phyloP scores from a whole-genome alignment of 768 basidiomycete genomes.

The Auriscalpium orientale region DNA sequence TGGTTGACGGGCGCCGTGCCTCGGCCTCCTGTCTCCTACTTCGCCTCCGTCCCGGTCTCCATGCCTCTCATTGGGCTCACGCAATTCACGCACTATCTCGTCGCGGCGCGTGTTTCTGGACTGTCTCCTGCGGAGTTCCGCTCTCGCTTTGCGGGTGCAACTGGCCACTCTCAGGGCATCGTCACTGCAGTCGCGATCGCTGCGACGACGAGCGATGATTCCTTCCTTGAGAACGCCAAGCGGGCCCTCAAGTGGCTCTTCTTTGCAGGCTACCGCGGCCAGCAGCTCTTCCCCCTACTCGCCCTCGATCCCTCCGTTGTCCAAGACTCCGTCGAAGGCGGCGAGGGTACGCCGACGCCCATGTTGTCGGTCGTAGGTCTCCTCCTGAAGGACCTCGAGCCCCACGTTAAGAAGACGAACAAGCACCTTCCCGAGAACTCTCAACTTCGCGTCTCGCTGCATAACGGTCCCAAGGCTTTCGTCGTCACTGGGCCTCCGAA shows the following conservation, averaged over 20 bases:
- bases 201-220: slow-evolving; percentile 67
- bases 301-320: slow-evolving; percentile 84
- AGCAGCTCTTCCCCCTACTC: slow-evolving; percentile 89
- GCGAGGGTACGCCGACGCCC: slow-evolving; percentile 87
- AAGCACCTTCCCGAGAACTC: slow-evolving; percentile 73
- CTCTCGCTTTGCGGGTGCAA: slow-evolving; percentile 70
- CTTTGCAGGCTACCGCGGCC: slow-evolving; percentile 87
- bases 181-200: slow-evolving; percentile 89
- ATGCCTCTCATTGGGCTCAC: slow-evolving; percentile 95
- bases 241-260: slow-evolving; percentile 92
- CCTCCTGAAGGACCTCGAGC: slow-evolving; percentile 63
- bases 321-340: slow-evolving; percentile 82
- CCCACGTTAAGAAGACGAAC: slow-evolving; percentile 83
- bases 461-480: slow-evolving; percentile 87
- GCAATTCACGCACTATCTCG: slow-evolving; percentile 89
- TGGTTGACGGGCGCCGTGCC: slow-evolving; percentile 72
- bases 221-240: slow-evolving; percentile 64
- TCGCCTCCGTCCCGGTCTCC: slow-evolving; percentile 90
- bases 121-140: slow-evolving; percentile 78
- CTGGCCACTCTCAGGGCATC: slow-evolving; percentile 97
- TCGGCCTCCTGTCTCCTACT: slow-evolving; percentile 76
- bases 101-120: slow-evolving; percentile 66
- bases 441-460: slow-evolving; percentile 76
- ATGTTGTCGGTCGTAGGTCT: slow-evolving; percentile 92
- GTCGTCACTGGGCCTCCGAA: slow-evolving; percentile 90